These are phyloP conservation scores for Apocynum venetum DNA, from an alignment of 257 asterid species.

Conservation along the genomic window DNA sequence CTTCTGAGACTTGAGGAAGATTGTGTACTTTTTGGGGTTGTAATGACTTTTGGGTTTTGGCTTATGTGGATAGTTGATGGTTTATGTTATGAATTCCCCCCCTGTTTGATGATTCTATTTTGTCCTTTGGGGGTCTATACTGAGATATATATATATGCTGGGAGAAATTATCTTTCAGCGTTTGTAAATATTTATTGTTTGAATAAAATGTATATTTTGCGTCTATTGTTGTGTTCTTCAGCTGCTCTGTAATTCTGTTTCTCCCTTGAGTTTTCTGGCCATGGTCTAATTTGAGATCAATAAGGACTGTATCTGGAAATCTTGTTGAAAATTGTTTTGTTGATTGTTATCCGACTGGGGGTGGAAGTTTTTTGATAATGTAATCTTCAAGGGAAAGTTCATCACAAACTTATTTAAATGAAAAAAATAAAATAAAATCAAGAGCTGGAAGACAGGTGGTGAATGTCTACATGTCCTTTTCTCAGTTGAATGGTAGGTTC, in stretches of 20 bases:
- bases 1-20: conserved; percentile 42
- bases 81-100: not conserved
- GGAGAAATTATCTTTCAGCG: not conserved
- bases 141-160: too few species aligned
- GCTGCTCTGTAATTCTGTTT: not conserved
- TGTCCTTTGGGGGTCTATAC: not conserved
- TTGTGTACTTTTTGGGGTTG: not conserved
- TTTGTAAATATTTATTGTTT: conserved; percentile 3
- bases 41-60: not conserved
- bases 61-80: not conserved
- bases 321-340: not conserved
- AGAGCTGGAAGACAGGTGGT: not conserved
- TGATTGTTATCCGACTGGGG: not conserved
- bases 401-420: not conserved
- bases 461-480: not conserved
- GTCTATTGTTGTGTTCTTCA: not conserved
- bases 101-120: not conserved
- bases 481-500: conserved; percentile 12
- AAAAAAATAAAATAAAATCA: not conserved
- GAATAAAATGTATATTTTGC: not conserved
- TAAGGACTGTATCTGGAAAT: not conserved
- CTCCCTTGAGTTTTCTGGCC: not conserved
- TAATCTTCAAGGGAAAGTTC: not conserved
- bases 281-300: not conserved
- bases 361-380: not conserved